phyloP scores from a whole-genome alignment of 2,329 filamentous ascomycete genomes.

The Laburnicola sp. region DNA sequence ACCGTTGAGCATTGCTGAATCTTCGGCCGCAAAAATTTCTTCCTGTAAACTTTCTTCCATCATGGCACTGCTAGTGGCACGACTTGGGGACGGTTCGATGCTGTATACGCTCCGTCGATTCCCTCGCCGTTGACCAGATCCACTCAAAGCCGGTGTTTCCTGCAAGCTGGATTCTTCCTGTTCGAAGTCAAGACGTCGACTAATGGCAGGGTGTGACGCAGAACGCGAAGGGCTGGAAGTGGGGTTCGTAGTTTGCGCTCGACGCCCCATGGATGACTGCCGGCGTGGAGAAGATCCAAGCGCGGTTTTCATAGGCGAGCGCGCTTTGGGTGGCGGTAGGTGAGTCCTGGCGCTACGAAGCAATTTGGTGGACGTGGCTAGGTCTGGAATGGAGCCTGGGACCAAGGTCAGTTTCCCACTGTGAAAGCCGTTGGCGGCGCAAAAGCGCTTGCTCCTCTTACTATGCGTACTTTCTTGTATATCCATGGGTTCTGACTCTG shows the following conservation, averaged over 20 bases:
- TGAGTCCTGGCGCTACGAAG: slow-evolving; percentile 50
- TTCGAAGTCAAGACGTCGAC: slow-evolving; percentile 60
- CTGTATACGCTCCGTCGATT: slow-evolving; percentile 38
- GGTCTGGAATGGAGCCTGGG: slow-evolving; percentile 56
- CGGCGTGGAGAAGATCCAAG: slow-evolving; percentile 62
- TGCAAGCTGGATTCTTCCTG: slow-evolving; percentile 43
- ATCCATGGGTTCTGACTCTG: slow-evolving; percentile 64
- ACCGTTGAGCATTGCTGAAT: slow-evolving; percentile 24
- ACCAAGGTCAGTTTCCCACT: background rate
- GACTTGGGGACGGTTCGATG: slow-evolving; percentile 38
- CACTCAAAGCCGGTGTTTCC: slow-evolving; percentile 39
- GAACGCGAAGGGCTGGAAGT: slow-evolving; percentile 35
- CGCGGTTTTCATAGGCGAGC: slow-evolving; percentile 66
- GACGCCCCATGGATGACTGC: slow-evolving; percentile 60
- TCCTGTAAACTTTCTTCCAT: slow-evolving; percentile 42
- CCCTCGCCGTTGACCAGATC: slow-evolving; percentile 37
- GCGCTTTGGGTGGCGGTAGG: slow-evolving; percentile 56
- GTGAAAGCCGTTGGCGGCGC: background rate
- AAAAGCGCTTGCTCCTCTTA: background rate
- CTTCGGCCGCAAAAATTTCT: slow-evolving; percentile 32
- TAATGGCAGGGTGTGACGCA: slow-evolving; percentile 49
- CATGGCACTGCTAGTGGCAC: slow-evolving; percentile 24
- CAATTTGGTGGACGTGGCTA: slow-evolving; percentile 50
- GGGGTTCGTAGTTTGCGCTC: slow-evolving; percentile 53
- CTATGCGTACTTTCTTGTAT: slow-evolving; percentile 61